phyloP scores from a whole-genome alignment of 2,329 filamentous ascomycete genomes.

The Teratosphaeria viscida region DNA sequence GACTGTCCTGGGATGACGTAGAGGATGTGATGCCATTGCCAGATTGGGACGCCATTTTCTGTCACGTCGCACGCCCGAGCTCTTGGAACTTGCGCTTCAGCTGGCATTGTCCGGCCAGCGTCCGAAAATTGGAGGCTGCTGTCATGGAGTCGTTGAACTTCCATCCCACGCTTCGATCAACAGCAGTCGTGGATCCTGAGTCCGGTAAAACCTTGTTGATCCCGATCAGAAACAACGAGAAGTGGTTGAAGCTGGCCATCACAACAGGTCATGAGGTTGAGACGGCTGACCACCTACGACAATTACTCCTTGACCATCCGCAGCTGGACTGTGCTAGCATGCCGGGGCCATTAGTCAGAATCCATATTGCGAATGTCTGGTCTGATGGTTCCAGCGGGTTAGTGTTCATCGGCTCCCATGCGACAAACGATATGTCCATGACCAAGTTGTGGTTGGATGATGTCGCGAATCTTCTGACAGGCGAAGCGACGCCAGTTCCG shows the following conservation, averaged over 20 bases:
- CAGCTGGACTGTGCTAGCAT: slow-evolving; percentile 19
- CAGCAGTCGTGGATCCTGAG: slow-evolving; percentile 16
- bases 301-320: slow-evolving; percentile 18
- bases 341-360: slow-evolving; percentile 20
- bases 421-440: slow-evolving; percentile 25
- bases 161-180: slow-evolving; percentile 22
- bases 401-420: slow-evolving; percentile 21
- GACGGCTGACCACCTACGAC: slow-evolving; percentile 20
- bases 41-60: slow-evolving; percentile 25
- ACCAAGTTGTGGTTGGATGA: slow-evolving; percentile 26
- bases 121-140: slow-evolving; percentile 13
- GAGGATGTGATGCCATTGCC: slow-evolving; percentile 25
- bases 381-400: slow-evolving; percentile 20
- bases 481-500: slow-evolving; percentile 15
- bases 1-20: slow-evolving; percentile 23
- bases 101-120: slow-evolving; percentile 17
- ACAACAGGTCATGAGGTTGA: slow-evolving; percentile 21
- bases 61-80: slow-evolving; percentile 17
- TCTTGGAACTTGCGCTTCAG: slow-evolving; percentile 25
- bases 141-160: slow-evolving; percentile 19
- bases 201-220: slow-evolving; percentile 18
- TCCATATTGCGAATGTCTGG: slow-evolving; percentile 19
- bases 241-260: slow-evolving; percentile 20
- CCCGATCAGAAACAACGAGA: slow-evolving; percentile 15
- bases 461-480: slow-evolving; percentile 17